Evolutionary conservation across 2,329 filamentous ascomycete species (phyloP).

Genomic region (Hypomyces rosellus): DNA sequence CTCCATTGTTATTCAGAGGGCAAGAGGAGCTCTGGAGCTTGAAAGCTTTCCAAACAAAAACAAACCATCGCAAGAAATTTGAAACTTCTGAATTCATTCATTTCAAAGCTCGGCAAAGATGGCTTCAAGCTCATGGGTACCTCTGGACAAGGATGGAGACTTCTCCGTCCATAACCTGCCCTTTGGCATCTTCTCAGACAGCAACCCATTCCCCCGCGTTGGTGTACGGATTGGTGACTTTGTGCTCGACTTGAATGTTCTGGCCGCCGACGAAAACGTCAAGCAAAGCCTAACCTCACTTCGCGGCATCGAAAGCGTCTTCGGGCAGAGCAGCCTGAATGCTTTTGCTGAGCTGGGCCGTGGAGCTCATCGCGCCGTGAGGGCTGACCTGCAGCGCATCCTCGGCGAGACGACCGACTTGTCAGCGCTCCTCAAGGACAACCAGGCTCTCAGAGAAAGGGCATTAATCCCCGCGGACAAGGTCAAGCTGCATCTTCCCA

Average conservation of each 20-base stretch:
- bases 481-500: slow-evolving; percentile 63
- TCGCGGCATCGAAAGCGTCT: slow-evolving; percentile 20
- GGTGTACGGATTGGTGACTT: slow-evolving; percentile 68
- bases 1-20: neutral
- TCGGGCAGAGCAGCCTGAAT: slow-evolving; percentile 25
- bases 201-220: slow-evolving; percentile 50
- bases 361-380: slow-evolving; percentile 61
- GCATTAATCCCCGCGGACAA: slow-evolving; percentile 30
- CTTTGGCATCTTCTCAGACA: slow-evolving; percentile 68
- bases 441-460: slow-evolving; percentile 23
- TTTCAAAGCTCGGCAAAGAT: neutral
- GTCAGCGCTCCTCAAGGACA: slow-evolving; percentile 29
- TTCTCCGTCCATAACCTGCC: slow-evolving; percentile 79
- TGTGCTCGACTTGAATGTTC: slow-evolving; percentile 62
- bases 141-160: slow-evolving; percentile 13
- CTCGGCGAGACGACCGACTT: slow-evolving; percentile 47
- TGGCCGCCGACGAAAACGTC: slow-evolving; percentile 39
- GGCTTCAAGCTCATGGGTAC: slow-evolving; percentile 9
- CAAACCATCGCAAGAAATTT: neutral
- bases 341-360: slow-evolving; percentile 50
- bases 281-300: slow-evolving; percentile 26
- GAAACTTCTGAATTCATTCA: neutral
- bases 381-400: slow-evolving; percentile 60
- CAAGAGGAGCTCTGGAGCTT: neutral
- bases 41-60: neutral